A percentile compares a stretch with the other conserved stretches of the same genome.
Evolutionary conservation across 306 rosid species (phyloP).

Genomic region (Gynostemma pentaphyllum): DNA sequence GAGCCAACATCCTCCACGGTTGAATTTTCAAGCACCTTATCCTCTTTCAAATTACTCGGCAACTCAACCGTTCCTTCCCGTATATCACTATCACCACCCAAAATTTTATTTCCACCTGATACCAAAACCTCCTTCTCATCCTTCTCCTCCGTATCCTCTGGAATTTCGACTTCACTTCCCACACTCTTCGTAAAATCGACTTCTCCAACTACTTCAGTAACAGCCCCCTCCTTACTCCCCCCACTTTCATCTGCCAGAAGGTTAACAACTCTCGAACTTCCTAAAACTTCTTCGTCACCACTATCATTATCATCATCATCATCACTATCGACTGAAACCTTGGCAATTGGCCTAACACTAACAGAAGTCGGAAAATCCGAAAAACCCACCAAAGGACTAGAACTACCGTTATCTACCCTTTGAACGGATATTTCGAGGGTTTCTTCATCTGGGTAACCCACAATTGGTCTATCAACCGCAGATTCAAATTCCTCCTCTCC

Average conservation of each 20-base stretch:
- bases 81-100: constrained; percentile 17
- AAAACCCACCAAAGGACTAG: constrained; percentile 11
- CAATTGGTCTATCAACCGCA: constrained; percentile 27
- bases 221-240: constrained; percentile 1
- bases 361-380: constrained; percentile 20
- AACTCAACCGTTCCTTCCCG: constrained; percentile 22
- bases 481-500: constrained; percentile 50
- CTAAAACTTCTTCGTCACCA: constrained; percentile 16
- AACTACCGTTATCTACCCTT: constrained; percentile 1
- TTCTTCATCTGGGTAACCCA: constrained; percentile 15
- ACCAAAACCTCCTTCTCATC: neutral
- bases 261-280: constrained; percentile 9
- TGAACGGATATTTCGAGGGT: constrained; percentile 4
- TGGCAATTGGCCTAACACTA: constrained; percentile 40
- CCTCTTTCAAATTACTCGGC: neutral
- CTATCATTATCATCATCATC: constrained; percentile 31
- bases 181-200: constrained; percentile 16
- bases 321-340: constrained; percentile 39
- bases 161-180: constrained; percentile 13
- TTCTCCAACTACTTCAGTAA: constrained; percentile 12
- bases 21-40: constrained; percentile 11
- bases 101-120: constrained; percentile 1
- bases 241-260: constrained; percentile 2
- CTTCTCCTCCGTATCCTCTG: constrained; percentile 11
- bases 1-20: constrained; percentile 16